Conservation (phyloP, 2,329 filamentous ascomycete species). For the Rhynchosporium secalis region DNA sequence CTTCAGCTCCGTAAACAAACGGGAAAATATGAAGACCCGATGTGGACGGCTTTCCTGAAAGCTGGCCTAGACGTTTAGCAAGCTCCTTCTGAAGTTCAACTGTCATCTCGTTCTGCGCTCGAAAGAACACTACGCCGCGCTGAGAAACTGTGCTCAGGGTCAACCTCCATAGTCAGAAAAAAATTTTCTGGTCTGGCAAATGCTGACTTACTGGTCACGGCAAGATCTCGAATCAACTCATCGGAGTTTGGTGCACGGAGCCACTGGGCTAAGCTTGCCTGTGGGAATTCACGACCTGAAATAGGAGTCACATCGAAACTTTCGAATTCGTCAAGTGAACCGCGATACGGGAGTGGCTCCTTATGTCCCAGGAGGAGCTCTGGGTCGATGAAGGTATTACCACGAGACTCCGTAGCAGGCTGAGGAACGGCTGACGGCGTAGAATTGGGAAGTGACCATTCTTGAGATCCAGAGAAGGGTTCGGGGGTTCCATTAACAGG, state of each 20-base stretch:
- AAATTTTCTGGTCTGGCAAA: not conserved
- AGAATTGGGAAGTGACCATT: too few species aligned
- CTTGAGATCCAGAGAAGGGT: too few species aligned
- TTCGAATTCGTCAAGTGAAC: slow-evolving; percentile 35
- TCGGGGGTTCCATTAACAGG: too few species aligned
- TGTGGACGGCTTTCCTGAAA: slow-evolving; percentile 55
- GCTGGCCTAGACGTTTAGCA: slow-evolving; percentile 57
- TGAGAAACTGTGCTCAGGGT: slow-evolving; percentile 54
- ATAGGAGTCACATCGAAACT: slow-evolving; percentile 46
- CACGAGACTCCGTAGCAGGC: too few species aligned
- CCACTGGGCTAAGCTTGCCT: slow-evolving; percentile 47
- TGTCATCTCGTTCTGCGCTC: slow-evolving; percentile 59
- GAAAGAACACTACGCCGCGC: slow-evolving; percentile 71
- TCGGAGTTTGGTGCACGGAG: slow-evolving; percentile 49
- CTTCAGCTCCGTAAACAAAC: slow-evolving; percentile 53
- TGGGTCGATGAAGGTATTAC: too few species aligned
- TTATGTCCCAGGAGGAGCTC: slow-evolving; percentile 16
- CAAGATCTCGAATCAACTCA: slow-evolving; percentile 50
- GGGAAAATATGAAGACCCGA: slow-evolving; percentile 64
- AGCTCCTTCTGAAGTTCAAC: slow-evolving; percentile 67
- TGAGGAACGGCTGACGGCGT: too few species aligned
- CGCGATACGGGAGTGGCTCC: slow-evolving; percentile 36
- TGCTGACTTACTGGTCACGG: slow-evolving; percentile 45
- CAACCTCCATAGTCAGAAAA: not conserved
- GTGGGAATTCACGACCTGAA: slow-evolving; percentile 48